These are phyloP conservation scores for Stachybotrys elegans DNA, from an alignment of 2,329 filamentous ascomycete species.

Conservation along the genomic window DNA sequence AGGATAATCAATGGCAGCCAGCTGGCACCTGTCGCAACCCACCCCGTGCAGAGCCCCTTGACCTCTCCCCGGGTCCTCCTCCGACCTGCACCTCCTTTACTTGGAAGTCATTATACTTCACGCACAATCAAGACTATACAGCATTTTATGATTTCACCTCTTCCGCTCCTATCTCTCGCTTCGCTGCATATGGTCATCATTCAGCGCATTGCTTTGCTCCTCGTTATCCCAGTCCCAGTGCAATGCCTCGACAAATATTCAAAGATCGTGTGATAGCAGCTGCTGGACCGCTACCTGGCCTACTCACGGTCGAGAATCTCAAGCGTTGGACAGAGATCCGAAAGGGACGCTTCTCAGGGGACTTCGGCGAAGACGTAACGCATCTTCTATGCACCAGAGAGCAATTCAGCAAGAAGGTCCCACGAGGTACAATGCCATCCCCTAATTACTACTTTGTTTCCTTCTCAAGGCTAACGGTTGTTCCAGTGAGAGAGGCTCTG, in stretches of 20 bases:
- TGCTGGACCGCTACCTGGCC: constrained; percentile 51
- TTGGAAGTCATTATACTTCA: too few species aligned
- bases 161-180: too few species aligned
- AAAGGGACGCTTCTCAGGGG: constrained; percentile 51
- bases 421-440: constrained; percentile 25
- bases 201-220: background rate
- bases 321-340: constrained; percentile 60
- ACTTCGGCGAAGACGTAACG: constrained; percentile 54
- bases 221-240: too few species aligned
- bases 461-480: background rate
- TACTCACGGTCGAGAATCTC: constrained; percentile 50
- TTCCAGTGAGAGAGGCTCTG: constrained; percentile 32
- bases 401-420: constrained; percentile 46
- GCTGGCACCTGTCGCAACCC: too few species aligned
- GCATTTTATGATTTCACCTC: too few species aligned
- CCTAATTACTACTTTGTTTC: background rate
- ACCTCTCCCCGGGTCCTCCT: too few species aligned
- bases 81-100: too few species aligned
- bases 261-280: constrained; percentile 48
- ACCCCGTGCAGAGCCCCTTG: too few species aligned
- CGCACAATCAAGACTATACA: too few species aligned
- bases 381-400: constrained; percentile 66
- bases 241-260: constrained; percentile 40
- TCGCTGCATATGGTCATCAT: too few species aligned
- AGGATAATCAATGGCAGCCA: too few species aligned